Evolutionary conservation across 129 eudicot genomes (phyloP), one percentile per base, ranked within the genome.

Genomic region (Lactuca saligna): DNA sequence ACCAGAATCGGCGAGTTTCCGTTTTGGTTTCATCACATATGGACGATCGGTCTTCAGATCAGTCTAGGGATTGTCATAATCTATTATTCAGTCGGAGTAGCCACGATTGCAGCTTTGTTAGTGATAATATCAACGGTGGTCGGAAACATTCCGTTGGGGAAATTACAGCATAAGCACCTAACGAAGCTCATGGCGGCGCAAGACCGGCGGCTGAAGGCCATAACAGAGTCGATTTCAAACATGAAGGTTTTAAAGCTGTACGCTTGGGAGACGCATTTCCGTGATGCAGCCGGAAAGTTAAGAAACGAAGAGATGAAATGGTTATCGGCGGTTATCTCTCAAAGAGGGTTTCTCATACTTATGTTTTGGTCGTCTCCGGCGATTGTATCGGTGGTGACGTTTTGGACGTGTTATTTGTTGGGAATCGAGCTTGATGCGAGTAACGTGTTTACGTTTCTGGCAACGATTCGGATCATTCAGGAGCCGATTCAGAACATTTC

Each of bases 181-280:
- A 69, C 85, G 2, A 75, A 79, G 55, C 87, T 87, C 34, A 87
- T 81, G 94, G 82, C 35, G 0, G 81, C 81, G 17, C 94, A 82
- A 66, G 94, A 87, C 79, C 68, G 72, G 32, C 60, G 78, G 74
- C 69, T 87, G 50, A 81, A 77, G 81, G 87, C 85, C 50, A 81
- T 87, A 60, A 38, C 85, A 1, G 89, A 83, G 61, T 77, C 89
- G 9, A 61, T 87, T 16, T n/a, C 80, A 41, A 81, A 76, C 55
- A 87, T 87, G 87, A 87, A 84, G 69, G 83, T 87, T 25, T 58
- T 84, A 70, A 87, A 87, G 75, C 57, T 84, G 75, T 87, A 87
- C 56, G 87, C 89, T n/a, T 84, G 89, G 94, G 94, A 87, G 62
- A 79, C 58, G 0, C 80, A 87, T 82, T 81, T 87, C 74, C 79